A percentile compares a stretch with the other conserved stretches of the same genome.
phyloP scores from a whole-genome alignment of 441 rosid species.

The Gossypium davidsonii region DNA sequence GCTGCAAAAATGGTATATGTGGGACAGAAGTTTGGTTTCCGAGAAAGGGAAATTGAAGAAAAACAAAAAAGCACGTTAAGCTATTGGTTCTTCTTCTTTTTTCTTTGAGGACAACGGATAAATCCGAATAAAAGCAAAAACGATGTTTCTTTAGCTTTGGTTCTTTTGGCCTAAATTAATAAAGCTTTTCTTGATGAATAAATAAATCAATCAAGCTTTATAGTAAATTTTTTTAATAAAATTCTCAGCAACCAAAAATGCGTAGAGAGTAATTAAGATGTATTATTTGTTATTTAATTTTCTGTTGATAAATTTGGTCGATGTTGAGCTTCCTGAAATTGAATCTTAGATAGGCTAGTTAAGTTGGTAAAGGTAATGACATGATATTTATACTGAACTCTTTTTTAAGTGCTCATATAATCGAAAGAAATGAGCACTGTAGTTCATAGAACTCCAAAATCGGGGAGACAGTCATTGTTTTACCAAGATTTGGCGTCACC shows the following conservation, averaged over 20 bases:
- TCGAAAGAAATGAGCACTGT: constrained; percentile 41
- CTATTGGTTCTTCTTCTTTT: background rate
- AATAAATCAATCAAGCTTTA: no score
- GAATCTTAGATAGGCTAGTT: background rate
- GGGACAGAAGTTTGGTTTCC: background rate
- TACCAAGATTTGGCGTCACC: constrained; percentile 88
- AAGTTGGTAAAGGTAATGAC: background rate
- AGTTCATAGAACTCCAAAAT: constrained; percentile 63
- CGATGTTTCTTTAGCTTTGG: background rate
- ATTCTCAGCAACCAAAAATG: background rate
- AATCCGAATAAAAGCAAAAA: background rate
- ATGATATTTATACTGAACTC: constrained; percentile 18
- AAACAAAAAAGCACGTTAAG: background rate
- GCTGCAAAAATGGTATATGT: background rate
- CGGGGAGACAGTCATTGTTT: constrained; percentile 75
- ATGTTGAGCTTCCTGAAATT: background rate
- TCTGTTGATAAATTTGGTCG: background rate
- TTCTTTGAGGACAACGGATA: background rate
- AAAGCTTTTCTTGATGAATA: no score
- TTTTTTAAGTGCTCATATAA: background rate
- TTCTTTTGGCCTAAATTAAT: no score
- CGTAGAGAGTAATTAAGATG: background rate
- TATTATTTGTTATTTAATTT: background rate
- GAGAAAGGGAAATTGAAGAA: background rate
- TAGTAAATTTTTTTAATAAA: background rate